Percentiles rank a stretch among this genome's conserved stretches.
Evolutionary conservation across 805 yeast genomes (phyloP).

Genomic region (Scheffersomyces spartinae): DNA sequence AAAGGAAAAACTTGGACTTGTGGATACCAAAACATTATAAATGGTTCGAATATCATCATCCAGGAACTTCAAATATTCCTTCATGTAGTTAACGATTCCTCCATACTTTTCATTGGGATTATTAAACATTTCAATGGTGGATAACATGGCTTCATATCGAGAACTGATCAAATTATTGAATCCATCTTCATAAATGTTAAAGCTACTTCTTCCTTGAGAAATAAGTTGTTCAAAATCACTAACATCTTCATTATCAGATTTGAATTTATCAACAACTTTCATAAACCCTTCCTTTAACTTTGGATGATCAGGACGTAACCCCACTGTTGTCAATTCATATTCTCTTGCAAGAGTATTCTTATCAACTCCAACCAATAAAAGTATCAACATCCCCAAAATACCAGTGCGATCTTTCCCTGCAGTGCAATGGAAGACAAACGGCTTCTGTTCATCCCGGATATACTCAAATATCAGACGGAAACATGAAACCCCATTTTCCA

Average conservation of each 20-base stretch:
- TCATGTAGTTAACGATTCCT: constrained; percentile 39
- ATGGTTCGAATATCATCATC: constrained; percentile 31
- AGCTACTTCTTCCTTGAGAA: constrained; percentile 26
- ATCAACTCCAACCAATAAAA: constrained; percentile 56
- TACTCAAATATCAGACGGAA: constrained; percentile 41
- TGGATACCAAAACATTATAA: constrained; percentile 17
- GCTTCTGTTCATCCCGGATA: constrained; percentile 43
- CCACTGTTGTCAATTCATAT: constrained; percentile 63
- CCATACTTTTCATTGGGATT: constrained; percentile 42
- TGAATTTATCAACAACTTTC: constrained; percentile 19
- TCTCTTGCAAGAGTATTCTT: constrained; percentile 56
- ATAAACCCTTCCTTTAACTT: constrained; percentile 23
- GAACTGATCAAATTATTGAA: constrained; percentile 51
- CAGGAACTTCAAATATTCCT: constrained; percentile 30
- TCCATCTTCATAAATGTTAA: constrained; percentile 39
- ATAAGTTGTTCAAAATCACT: constrained; percentile 12
- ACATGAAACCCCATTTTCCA: constrained; percentile 36
- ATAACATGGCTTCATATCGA: constrained; percentile 58
- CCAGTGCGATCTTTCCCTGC: constrained; percentile 89
- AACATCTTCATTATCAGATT: constrained; percentile 8
- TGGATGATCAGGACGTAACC: constrained; percentile 41
- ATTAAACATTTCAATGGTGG: constrained; percentile 45
- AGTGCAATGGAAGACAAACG: constrained; percentile 62
- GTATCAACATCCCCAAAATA: constrained; percentile 53
- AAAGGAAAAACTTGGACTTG: no score